Percentiles rank a stretch among this genome's conserved stretches.
phyloP scores from a whole-genome alignment of 1,284 basidiomycete genomes.

The Anthracocystis panici-leucophaei region DNA sequence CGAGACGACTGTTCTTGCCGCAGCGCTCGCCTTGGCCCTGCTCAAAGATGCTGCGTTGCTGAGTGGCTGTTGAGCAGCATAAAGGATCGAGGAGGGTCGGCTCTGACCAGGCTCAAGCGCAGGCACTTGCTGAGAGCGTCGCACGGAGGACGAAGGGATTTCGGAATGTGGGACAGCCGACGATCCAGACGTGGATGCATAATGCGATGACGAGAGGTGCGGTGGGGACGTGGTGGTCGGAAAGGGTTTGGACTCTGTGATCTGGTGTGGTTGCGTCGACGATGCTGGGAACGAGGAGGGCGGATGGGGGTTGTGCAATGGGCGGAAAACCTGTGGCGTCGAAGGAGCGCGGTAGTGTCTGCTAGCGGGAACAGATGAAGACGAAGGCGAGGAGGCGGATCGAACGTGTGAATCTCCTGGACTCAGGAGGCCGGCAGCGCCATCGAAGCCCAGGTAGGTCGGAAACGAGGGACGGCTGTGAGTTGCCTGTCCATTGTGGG shows the following conservation, averaged over 20 bases:
- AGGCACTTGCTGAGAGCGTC: conserved; percentile 5
- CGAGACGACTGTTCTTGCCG: conserved; percentile 5
- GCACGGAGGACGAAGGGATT: not conserved
- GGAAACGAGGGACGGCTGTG: conserved; percentile 40
- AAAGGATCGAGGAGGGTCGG: conserved; percentile 32
- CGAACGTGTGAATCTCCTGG: conserved; percentile 36
- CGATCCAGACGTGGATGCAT: not conserved
- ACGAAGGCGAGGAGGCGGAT: conserved; percentile 15
- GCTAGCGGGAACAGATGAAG: not conserved
- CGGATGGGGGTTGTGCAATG: conserved; percentile 27
- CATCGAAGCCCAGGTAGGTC: conserved; percentile 50
- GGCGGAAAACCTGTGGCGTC: conserved; percentile 19
- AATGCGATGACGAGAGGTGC: conserved; percentile 6
- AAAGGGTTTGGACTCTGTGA: not conserved
- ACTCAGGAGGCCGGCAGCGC: conserved; percentile 40
- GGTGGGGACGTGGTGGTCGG: conserved; percentile 5
- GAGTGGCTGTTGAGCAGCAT: conserved; percentile 21
- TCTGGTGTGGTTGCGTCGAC: conserved; percentile 3
- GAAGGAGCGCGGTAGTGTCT: conserved; percentile 23
- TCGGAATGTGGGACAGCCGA: not conserved
- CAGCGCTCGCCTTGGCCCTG: not conserved
- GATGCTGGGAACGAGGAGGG: conserved; percentile 12
- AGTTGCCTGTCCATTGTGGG: conserved; percentile 4
- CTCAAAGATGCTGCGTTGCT: not conserved
- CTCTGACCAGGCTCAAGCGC: conserved; percentile 35